Base-by-base conservation (phyloP, 2,329 filamentous ascomycete species). In the Rugonectria rugulosa region DNA sequence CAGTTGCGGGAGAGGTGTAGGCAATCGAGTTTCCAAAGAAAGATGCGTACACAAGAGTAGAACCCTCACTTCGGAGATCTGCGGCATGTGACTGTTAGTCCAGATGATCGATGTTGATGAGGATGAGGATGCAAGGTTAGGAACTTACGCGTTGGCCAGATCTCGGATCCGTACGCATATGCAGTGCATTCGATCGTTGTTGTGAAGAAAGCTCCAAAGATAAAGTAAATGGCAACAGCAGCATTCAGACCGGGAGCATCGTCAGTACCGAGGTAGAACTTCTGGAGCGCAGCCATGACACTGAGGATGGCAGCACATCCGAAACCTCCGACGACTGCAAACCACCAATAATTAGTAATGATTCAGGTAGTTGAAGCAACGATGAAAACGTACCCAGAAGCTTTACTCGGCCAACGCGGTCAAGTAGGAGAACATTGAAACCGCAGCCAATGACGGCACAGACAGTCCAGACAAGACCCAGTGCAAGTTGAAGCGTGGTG, bases 141-240 rank as follows among this genome's bases (percentile, higher is more conserved):
- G 11, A 27, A 53, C 49, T 38, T 15, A 53, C 54, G 46, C 32
- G 61, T 61, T 6, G 62, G 62, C 53, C 59, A 65, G 20, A 65
- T 54, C 31, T 65, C 62, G 7, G 56, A 56, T 23, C 49, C 57
- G n/a, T 63, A 65, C 6, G 49, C 55, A 7, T 59, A 62, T 15
- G 54, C 51, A 6, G 48, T 57, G 14, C 51, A 59, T 11, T 61
- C 54, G 37, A 62, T 56, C 0, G 52, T 56, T 2, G 40, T 41
- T 2, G 42, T 48, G 37, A 56, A 59, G 32, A 47, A 58, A 8
- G 43, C 45, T 20, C 43, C 45, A 23, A 59, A 58, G 29, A 62
- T 47, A 17, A 62, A 62, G 36, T 53, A 56, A 37, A 59, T 53
- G 6, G 55, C 54, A 3, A 61, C 57, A 3, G 60, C 57, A n/a